A percentile compares a stretch with the other conserved stretches of the same genome.
Conservation (phyloP, 1,284 basidiomycete genomes). For the Inonotus hispidus region DNA sequence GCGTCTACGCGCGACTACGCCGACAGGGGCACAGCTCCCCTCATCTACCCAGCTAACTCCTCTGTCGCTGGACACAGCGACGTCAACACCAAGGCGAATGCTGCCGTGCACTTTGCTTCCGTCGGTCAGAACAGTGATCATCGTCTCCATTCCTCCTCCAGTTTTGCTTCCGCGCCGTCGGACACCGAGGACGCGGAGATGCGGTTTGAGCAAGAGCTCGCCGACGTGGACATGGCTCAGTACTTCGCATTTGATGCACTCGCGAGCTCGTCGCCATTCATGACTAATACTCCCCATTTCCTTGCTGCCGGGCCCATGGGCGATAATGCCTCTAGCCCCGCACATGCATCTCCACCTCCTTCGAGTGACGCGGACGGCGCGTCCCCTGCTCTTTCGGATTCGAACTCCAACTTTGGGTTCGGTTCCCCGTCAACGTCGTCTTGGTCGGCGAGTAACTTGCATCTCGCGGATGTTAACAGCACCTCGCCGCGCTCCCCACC, state of each 20-base stretch:
- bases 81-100: slow-evolving; percentile 22
- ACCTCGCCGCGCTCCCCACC: slow-evolving; percentile 4
- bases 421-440: background rate
- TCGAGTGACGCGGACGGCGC: slow-evolving; percentile 3
- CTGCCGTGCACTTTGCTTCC: slow-evolving; percentile 15
- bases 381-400: slow-evolving; percentile 9
- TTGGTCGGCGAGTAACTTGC: slow-evolving; percentile 1
- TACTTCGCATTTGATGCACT: slow-evolving; percentile 4
- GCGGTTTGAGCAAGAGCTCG: slow-evolving; percentile 5
- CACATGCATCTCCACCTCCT: slow-evolving; percentile 8
- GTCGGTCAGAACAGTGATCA: background rate
- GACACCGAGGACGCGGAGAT: slow-evolving; percentile 1
- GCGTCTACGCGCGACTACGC: background rate
- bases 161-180: slow-evolving; percentile 9
- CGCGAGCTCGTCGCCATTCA: background rate
- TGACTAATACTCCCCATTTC: background rate
- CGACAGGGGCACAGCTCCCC: background rate
- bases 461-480: background rate
- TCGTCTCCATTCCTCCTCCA: slow-evolving; percentile 38
- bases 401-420: slow-evolving; percentile 4
- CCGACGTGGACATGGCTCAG: slow-evolving; percentile 10
- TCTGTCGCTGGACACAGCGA: slow-evolving; percentile 22
- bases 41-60: background rate
- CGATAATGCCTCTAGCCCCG: background rate
- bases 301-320: background rate